A percentile compares a stretch with the other conserved stretches of the same genome.
phyloP scores from a whole-genome alignment of 2,329 filamentous ascomycete species.

The Pseudophaeomoniella oleicola region DNA sequence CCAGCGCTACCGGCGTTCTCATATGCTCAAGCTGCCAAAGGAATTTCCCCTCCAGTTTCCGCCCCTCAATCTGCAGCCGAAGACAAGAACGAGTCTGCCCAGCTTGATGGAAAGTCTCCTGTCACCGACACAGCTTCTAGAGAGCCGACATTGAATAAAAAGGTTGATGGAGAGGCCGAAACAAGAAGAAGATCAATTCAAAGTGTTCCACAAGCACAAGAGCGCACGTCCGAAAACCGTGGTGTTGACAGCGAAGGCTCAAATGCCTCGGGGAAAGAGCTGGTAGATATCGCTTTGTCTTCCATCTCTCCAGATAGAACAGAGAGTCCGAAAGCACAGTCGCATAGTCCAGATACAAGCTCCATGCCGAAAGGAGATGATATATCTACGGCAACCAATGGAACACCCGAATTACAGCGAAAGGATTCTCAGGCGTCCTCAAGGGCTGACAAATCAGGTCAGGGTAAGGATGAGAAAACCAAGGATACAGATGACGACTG shows the following conservation, averaged over 20 bases:
- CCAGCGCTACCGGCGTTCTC: conserved; percentile 53
- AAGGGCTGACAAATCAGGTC: conserved; percentile 11
- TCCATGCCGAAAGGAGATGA: conserved; percentile 17
- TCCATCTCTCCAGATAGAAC: conserved; percentile 54
- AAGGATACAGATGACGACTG: conserved; percentile 39
- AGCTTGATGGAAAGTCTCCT: neutral
- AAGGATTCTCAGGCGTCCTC: conserved; percentile 6
- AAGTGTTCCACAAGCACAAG: conserved; percentile 11
- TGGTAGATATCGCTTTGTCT: conserved; percentile 43
- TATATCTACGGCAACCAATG: conserved; percentile 13
- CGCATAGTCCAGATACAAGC: conserved; percentile 11
- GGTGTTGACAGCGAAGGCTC: too few species aligned
- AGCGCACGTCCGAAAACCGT: conserved; percentile 12
- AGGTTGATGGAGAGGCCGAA: neutral
- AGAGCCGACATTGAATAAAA: neutral
- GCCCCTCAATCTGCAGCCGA: conserved; percentile 31
- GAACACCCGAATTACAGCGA: conserved; percentile 18
- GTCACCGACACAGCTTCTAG: neutral
- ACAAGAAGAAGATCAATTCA: too few species aligned
- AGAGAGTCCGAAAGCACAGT: conserved; percentile 48
- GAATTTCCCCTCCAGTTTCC: conserved; percentile 40
- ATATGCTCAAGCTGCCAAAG: conserved; percentile 90
- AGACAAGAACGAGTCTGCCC: conserved; percentile 5
- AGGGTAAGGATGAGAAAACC: conserved; percentile 32
- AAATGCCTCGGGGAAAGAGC: too few species aligned